Evolutionary conservation across 148 eudicot genomes (phyloP), one percentile per base, ranked within the genome.

Genomic region (Cornus suecica): DNA sequence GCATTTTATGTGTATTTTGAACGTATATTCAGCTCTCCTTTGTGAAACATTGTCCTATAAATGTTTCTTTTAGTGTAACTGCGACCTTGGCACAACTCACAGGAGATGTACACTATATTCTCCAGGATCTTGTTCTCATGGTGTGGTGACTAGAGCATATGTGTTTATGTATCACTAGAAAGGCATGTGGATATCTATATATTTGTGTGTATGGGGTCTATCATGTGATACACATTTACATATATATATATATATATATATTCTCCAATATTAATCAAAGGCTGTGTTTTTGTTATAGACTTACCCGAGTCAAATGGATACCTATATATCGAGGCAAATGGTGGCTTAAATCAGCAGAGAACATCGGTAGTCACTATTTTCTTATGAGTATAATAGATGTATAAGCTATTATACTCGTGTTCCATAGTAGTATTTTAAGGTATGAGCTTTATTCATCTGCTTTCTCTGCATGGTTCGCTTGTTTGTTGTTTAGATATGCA

Each of bases 321-420:
- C 80, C 80, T 95, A 26, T 95, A 83, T 84, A 86, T 95, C 78
- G 97, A 95, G 81, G 99, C 99, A 77, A 95, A 95, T 85, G 99
- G 99, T 83, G 99, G 99, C 80, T 85, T 95, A 83, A 95, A 95
- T 88, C 99, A 95, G 87, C 99, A 95, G 75, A 87, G 99, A 73
- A 85, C 90, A 76, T 95, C 99, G 86, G 99, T 95, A 77, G 10
- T 68, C 3, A 31, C 64, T 73, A 32, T 75, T 30, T 15, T 37
- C 76, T 5, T 60, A 25, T 30, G 8, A 15, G 24, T 72, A 41
- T 41, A 41, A 4, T 1, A 8, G 42, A 37, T 37, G 42, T 37
- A 48, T 48, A 64, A 42, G 15, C 62, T 18, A 74, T 13, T 20
- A 28, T 11, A 56, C 69, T 68, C 69, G 10, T 78, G 48, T 29